phyloP scores from a whole-genome alignment of 345 rosid genomes.

The Corchorus olitorius region DNA sequence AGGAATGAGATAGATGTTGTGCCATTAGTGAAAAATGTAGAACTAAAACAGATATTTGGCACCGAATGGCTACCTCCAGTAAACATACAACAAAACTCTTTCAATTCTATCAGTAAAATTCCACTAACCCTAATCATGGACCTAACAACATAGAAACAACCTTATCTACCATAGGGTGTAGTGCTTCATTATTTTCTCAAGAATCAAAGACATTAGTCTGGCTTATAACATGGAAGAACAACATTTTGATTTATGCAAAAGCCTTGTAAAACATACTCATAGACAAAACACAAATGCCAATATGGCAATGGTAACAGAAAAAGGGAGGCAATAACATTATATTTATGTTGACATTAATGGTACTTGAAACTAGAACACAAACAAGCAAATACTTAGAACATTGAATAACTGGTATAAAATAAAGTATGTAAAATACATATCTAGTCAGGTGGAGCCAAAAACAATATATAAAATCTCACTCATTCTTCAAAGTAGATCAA shows the following conservation, averaged over 20 bases:
- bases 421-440: not conserved
- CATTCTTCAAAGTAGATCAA: not conserved
- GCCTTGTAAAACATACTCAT: not conserved
- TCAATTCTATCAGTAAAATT: not conserved
- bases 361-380: not conserved
- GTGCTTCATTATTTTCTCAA: not conserved
- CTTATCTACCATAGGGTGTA: not conserved
- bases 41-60: not conserved
- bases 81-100: not conserved
- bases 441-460: not conserved
- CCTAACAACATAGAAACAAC: not conserved
- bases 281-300: not conserved
- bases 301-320: not conserved
- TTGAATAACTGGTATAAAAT: not conserved
- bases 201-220: not conserved
- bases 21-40: not conserved
- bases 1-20: not conserved
- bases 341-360: not conserved
- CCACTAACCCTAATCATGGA: not conserved
- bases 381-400: not conserved
- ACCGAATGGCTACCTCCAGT: not conserved
- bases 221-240: not conserved
- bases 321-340: not conserved
- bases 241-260: not conserved
- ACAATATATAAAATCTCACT: not conserved